Evolutionary conservation across 306 rosid genomes (phyloP).

Genomic region (Citrullus colocynthis): DNA sequence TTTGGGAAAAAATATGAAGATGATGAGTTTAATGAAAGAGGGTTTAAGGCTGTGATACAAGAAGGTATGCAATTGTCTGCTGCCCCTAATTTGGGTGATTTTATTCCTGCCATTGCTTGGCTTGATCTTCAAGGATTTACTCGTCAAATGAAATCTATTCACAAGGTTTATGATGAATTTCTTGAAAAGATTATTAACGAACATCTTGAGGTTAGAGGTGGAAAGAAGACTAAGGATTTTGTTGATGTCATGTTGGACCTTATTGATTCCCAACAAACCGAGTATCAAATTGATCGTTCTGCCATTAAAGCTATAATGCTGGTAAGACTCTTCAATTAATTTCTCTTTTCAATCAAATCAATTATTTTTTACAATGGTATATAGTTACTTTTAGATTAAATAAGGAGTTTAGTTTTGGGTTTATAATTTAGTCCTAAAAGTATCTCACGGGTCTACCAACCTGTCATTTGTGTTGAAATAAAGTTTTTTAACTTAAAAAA

Average conservation of each 20-base stretch:
- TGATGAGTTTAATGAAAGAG: constrained; percentile 14
- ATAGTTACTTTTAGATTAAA: no score
- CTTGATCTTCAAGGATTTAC: neutral
- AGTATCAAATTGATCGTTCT: neutral
- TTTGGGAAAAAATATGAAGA: constrained; percentile 22
- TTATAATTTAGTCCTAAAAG: no score
- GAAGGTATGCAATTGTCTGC: neutral
- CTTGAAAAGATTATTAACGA: neutral
- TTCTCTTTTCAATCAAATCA: no score
- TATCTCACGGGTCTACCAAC: no score
- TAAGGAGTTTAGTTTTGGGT: no score
- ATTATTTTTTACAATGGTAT: no score
- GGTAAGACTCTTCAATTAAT: neutral
- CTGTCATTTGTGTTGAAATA: no score
- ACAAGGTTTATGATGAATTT: neutral
- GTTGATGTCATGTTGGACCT: constrained; percentile 1
- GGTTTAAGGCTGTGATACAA: constrained; percentile 3
- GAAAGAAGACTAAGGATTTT: neutral
- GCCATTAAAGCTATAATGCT: constrained; percentile 2
- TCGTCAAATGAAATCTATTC: neutral
- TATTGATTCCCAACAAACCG: neutral
- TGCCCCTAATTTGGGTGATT: neutral
- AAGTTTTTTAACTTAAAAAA: no score
- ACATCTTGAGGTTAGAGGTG: neutral
- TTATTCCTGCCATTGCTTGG: neutral